Evolutionary conservation across 495 filamentous ascomycete species (phyloP).

Genomic region (Lichenothelia convexa): DNA sequence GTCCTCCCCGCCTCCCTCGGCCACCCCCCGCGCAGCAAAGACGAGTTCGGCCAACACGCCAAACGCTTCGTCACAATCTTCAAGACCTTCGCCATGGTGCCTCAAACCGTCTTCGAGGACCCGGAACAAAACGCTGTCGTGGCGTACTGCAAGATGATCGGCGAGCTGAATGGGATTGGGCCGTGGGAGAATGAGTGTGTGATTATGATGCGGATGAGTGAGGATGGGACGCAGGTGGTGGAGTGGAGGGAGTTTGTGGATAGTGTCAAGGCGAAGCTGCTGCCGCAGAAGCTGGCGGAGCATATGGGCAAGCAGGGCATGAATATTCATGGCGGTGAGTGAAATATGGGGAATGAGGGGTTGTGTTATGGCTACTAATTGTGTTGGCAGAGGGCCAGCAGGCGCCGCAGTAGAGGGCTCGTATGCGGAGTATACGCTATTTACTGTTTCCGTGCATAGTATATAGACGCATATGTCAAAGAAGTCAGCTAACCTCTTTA

Average conservation of each 20-base stretch:
- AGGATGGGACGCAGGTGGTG: constrained; percentile 15
- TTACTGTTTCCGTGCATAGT: too few species aligned
- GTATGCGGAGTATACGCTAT: too few species aligned
- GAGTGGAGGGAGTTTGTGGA: constrained; percentile 25
- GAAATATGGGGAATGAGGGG: too few species aligned
- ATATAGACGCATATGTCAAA: too few species aligned
- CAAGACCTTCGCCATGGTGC: constrained; percentile 21
- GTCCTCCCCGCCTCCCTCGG: constrained; percentile 21
- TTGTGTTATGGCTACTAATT: too few species aligned
- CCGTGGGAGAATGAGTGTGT: constrained; percentile 26
- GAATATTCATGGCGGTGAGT: too few species aligned
- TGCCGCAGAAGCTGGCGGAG: constrained; percentile 12
- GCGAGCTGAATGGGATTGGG: constrained; percentile 6
- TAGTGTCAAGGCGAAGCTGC: constrained; percentile 22
- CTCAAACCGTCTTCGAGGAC: constrained; percentile 21
- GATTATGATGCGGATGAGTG: constrained; percentile 18
- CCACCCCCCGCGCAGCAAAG: constrained; percentile 18
- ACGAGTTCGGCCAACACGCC: constrained; percentile 20
- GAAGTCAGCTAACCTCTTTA: too few species aligned
- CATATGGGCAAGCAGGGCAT: not conserved
- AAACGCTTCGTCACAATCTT: constrained; percentile 22
- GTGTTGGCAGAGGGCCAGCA: too few species aligned
- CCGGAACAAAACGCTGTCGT: constrained; percentile 12
- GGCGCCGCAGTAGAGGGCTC: too few species aligned
- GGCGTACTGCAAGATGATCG: constrained; percentile 20